Conservation (phyloP, 352 stramenopile genomes). For the Peronospora belbahrii region DNA sequence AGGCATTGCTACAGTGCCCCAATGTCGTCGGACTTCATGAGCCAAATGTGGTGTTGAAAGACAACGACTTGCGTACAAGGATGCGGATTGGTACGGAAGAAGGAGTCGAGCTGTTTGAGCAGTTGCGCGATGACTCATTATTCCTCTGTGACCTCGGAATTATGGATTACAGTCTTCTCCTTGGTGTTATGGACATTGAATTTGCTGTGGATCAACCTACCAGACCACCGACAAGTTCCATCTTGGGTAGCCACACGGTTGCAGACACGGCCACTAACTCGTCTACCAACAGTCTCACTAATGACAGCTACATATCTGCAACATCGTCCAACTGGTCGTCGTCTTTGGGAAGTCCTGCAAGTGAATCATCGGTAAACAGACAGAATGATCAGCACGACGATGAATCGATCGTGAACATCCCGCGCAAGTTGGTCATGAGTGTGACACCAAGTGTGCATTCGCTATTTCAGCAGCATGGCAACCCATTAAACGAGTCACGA, state of each 20-base stretch:
- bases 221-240: slow-evolving; percentile 26
- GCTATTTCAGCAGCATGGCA: slow-evolving; percentile 15
- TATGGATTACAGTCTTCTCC: slow-evolving; percentile 89
- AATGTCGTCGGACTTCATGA: slow-evolving; percentile 77
- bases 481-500: slow-evolving; percentile 19
- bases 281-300: slow-evolving; percentile 14
- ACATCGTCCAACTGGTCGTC: slow-evolving; percentile 23
- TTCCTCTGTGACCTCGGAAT: slow-evolving; percentile 76
- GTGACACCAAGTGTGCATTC: slow-evolving; percentile 30
- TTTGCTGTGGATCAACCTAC: slow-evolving; percentile 62
- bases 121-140: slow-evolving; percentile 61
- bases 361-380: slow-evolving; percentile 12
- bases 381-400: slow-evolving; percentile 11
- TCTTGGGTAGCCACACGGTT: slow-evolving; percentile 15
- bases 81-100: slow-evolving; percentile 65
- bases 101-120: slow-evolving; percentile 53
- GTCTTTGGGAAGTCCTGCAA: slow-evolving; percentile 14
- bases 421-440: slow-evolving; percentile 7
- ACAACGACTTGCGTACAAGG: slow-evolving; percentile 75
- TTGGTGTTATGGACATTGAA: slow-evolving; percentile 80
- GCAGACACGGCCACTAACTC: slow-evolving; percentile 10
- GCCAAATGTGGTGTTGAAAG: slow-evolving; percentile 82
- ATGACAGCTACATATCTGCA: slow-evolving; percentile 39
- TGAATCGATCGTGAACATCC: not conserved
- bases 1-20: slow-evolving; percentile 56